These are phyloP conservation scores for Boletus rubropictus DNA, from an alignment of 768 basidiomycete species.

Conservation along the genomic window DNA sequence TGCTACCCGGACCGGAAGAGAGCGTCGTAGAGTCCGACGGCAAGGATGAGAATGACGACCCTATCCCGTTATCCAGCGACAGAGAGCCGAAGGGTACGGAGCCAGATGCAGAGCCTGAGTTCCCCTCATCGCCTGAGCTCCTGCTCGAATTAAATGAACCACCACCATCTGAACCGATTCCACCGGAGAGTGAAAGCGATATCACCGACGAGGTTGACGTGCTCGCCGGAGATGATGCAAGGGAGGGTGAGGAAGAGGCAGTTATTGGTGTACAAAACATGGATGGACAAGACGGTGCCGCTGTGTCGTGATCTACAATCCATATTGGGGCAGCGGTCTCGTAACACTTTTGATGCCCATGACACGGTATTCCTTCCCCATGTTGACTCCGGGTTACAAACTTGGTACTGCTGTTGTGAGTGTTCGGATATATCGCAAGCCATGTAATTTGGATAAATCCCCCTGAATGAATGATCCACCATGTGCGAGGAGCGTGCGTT, in stretches of 20 bases:
- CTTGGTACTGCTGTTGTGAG: background rate
- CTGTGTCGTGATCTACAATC: slow-evolving; percentile 10
- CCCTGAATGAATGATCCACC: too few species aligned
- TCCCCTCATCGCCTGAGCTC: slow-evolving; percentile 1
- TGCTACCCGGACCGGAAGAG: slow-evolving; percentile 3
- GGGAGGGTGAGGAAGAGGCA: slow-evolving; percentile 11
- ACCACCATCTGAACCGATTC: slow-evolving; percentile 29
- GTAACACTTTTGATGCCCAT: slow-evolving; percentile 4
- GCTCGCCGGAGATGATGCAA: slow-evolving; percentile 18
- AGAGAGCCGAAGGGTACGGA: background rate
- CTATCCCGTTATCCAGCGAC: background rate
- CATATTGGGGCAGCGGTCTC: background rate
- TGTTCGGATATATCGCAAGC: too few species aligned
- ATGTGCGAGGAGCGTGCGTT: too few species aligned
- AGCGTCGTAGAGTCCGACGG: background rate
- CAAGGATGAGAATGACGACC: slow-evolving; percentile 5
- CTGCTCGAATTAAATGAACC: slow-evolving; percentile 28
- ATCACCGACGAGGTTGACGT: slow-evolving; percentile 29
- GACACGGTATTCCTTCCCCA: background rate
- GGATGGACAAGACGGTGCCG: slow-evolving; percentile 17
- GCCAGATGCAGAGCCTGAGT: slow-evolving; percentile 6
- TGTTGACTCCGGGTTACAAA: background rate
- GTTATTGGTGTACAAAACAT: slow-evolving; percentile 5
- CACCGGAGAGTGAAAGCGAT: slow-evolving; percentile 32
- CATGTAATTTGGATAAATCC: too few species aligned